Conservation (phyloP, 495 filamentous ascomycete species). For the Jackrogersella multiformis region DNA sequence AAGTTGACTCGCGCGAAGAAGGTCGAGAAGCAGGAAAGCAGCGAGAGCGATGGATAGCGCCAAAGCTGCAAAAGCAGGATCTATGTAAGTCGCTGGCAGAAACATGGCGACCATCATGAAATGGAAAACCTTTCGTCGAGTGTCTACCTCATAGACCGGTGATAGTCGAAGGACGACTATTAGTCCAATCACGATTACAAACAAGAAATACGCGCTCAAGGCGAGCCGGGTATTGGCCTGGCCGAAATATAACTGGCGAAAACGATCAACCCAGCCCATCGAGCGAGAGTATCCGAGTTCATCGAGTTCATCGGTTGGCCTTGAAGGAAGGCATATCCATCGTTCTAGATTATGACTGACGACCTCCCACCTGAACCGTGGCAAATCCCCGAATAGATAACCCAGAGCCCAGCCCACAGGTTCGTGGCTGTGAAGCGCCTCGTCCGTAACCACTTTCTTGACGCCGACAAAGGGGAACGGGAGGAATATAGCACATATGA, state of each 20-base stretch:
- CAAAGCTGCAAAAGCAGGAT: constrained; percentile 83
- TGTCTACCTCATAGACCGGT: constrained; percentile 84
- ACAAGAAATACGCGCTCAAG: constrained; percentile 75
- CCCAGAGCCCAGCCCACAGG: constrained; percentile 92
- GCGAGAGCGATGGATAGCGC: constrained; percentile 77
- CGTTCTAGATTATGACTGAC: constrained; percentile 69
- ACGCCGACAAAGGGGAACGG: constrained; percentile 59
- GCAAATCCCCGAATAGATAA: constrained; percentile 86
- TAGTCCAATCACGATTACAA: constrained; percentile 74
- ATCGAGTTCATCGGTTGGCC: constrained; percentile 44
- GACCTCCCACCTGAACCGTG: constrained; percentile 70
- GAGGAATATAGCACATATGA: constrained; percentile 70
- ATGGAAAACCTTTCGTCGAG: constrained; percentile 97
- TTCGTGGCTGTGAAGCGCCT: constrained; percentile 75
- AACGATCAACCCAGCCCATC: constrained; percentile 66
- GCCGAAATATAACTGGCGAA: constrained; percentile 68
- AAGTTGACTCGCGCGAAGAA: constrained; percentile 88
- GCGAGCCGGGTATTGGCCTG: constrained; percentile 83
- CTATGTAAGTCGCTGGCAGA: constrained; percentile 82
- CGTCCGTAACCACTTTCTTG: constrained; percentile 69
- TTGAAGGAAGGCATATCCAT: constrained; percentile 79
- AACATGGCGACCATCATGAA: constrained; percentile 98
- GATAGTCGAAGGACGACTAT: constrained; percentile 76
- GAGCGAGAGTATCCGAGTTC: constrained; percentile 43
- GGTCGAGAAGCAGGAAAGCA: constrained; percentile 86